phyloP scores from a whole-genome alignment of 2,329 filamentous ascomycete species.

The Calycina herbarum region DNA sequence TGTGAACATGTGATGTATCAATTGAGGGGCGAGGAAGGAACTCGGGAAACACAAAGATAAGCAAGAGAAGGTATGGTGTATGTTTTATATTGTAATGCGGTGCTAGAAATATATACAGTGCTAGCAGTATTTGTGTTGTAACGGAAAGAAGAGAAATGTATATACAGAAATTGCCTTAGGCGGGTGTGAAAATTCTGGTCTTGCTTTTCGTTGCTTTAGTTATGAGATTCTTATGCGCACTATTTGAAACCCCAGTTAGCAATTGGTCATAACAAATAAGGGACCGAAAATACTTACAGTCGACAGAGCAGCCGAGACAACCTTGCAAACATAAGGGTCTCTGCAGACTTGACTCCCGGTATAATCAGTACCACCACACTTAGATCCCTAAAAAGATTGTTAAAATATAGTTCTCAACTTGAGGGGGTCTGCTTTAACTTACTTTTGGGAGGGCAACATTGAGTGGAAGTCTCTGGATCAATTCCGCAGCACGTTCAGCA shows the following conservation, averaged over 20 bases:
- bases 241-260: not conserved
- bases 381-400: not conserved
- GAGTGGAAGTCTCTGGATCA: conserved; percentile 33
- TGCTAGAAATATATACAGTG: conserved; percentile 5
- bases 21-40: too few relatives aligned
- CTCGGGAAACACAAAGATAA: too few relatives aligned
- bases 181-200: too few relatives aligned
- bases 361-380: not conserved
- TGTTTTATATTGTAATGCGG: not conserved
- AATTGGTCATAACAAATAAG: not conserved
- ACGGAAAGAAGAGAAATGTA: not conserved
- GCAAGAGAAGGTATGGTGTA: not conserved
- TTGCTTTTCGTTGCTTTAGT: not conserved
- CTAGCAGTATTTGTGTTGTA: not conserved
- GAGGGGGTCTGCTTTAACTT: not conserved
- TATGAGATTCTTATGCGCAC: not conserved
- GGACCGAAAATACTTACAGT: not conserved
- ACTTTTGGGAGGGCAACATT: not conserved
- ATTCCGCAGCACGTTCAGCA: conserved; percentile 49
- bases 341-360: not conserved
- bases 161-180: conserved; percentile 4
- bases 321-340: not conserved
- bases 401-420: not conserved
- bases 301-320: not conserved
- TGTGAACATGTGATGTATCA: too few relatives aligned